phyloP scores from a whole-genome alignment of 305 asterid species.

The Coffea humblotiana region DNA sequence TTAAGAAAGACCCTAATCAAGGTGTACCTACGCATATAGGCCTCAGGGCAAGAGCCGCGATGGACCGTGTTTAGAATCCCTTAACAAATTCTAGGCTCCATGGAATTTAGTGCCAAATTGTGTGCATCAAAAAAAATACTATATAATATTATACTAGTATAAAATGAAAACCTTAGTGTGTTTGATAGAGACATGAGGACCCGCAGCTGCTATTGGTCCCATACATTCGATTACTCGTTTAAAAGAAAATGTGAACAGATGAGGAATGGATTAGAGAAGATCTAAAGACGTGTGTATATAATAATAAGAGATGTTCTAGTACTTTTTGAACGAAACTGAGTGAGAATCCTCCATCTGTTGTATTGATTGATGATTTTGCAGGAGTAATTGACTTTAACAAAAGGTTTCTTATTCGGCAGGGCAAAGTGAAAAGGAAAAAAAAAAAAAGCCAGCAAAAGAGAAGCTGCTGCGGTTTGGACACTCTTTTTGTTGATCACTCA shows the following conservation, averaged over 20 bases:
- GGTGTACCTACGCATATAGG: too few species aligned
- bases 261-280: not conserved
- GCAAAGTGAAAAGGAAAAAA: slow-evolving; percentile 27
- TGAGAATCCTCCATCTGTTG: not conserved
- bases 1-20: not conserved
- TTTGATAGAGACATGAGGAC: slow-evolving; percentile 38
- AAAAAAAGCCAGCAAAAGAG: slow-evolving; percentile 15
- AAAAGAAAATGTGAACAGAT: slow-evolving; percentile 39
- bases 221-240: slow-evolving; percentile 20
- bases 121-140: slow-evolving; percentile 24
- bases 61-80: slow-evolving; percentile 16
- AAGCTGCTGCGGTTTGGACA: slow-evolving; percentile 24
- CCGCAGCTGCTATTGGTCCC: slow-evolving; percentile 36
- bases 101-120: slow-evolving; percentile 38
- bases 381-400: slow-evolving; percentile 14
- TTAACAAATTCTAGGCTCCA: not conserved
- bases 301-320: not conserved
- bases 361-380: slow-evolving; percentile 25
- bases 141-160: not conserved
- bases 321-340: not conserved
- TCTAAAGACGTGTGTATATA: not conserved
- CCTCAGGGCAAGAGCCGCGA: slow-evolving; percentile 14
- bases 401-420: slow-evolving; percentile 36
- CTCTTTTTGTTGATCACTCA: slow-evolving; percentile 16
- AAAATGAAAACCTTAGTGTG: slow-evolving; percentile 12